phyloP scores from a whole-genome alignment of 2,329 filamentous ascomycete species.

The Xylaria digitata region DNA sequence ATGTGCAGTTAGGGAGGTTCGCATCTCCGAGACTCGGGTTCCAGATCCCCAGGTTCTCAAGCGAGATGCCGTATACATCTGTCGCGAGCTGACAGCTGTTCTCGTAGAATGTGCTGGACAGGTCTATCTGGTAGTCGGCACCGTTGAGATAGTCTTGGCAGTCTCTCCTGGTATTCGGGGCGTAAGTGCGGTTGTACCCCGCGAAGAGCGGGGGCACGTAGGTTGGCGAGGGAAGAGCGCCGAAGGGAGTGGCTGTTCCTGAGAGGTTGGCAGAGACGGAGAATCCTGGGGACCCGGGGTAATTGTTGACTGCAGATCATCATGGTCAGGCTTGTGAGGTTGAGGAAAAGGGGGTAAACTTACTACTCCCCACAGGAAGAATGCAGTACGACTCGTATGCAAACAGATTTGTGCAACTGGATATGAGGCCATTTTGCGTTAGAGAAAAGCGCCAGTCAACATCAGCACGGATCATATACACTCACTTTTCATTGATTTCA shows the following conservation, averaged over 20 bases:
- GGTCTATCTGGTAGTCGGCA: neutral
- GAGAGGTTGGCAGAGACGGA: neutral
- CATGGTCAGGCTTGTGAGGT: too few species aligned
- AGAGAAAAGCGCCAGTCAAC: too few species aligned
- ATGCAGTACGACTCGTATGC: constrained; percentile 51
- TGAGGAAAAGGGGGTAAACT: too few species aligned
- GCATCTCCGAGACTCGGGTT: constrained; percentile 21
- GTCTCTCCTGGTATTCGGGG: constrained; percentile 3
- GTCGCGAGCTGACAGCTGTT: constrained; percentile 17
- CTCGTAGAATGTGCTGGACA: constrained; percentile 6
- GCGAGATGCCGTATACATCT: constrained; percentile 1
- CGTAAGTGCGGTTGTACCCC: neutral
- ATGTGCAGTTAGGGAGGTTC: constrained; percentile 1
- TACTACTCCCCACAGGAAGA: constrained; percentile 44
- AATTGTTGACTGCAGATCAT: constrained; percentile 7
- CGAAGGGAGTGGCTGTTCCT: neutral
- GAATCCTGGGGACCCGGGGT: constrained; percentile 12
- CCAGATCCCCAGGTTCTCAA: constrained; percentile 18
- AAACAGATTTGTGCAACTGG: constrained; percentile 50
- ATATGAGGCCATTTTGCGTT: too few species aligned
- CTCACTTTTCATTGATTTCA: constrained; percentile 47
- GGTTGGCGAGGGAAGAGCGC: constrained; percentile 3
- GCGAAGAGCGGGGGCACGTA: constrained; percentile 3
- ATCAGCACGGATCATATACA: too few species aligned
- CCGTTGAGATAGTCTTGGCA: constrained; percentile 10